Conservation (phyloP, 306 rosid species). For the Trichosanthes cucumerina region DNA sequence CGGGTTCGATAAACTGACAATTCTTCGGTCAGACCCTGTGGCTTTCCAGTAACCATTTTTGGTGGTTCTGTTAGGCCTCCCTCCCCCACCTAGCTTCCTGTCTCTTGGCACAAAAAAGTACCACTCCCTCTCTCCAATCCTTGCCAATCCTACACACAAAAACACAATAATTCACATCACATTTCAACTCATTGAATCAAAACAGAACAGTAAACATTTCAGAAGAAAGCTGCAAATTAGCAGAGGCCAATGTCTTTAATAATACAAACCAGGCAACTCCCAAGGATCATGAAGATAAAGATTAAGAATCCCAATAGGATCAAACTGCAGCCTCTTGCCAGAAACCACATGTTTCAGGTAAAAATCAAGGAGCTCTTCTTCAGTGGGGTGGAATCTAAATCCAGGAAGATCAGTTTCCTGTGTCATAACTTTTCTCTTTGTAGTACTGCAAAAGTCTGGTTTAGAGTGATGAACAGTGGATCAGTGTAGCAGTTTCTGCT, state of each 20-base stretch:
- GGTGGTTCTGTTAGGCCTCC: slow-evolving; percentile 91
- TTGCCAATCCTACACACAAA: slow-evolving; percentile 42
- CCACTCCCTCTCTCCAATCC: slow-evolving; percentile 94
- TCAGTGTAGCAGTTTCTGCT: not conserved
- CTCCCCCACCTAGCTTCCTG: slow-evolving; percentile 74
- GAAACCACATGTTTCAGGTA: slow-evolving; percentile 60
- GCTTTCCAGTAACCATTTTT: slow-evolving; percentile 94
- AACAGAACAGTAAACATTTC: not conserved
- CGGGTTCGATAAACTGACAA: slow-evolving; percentile 49
- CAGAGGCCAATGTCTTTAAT: not conserved
- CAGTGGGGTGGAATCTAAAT: slow-evolving; percentile 88
- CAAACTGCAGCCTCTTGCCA: slow-evolving; percentile 51
- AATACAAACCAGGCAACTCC: slow-evolving; percentile 62
- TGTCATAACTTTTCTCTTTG: slow-evolving; percentile 15
- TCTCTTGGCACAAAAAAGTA: slow-evolving; percentile 98
- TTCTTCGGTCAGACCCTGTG: slow-evolving; percentile 82
- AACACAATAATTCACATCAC: not conserved
- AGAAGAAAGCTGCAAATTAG: not conserved
- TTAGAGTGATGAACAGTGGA: not conserved
- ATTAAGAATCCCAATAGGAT: slow-evolving; percentile 67
- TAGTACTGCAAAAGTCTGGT: not conserved
- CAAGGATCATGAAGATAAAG: slow-evolving; percentile 83
- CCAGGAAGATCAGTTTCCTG: slow-evolving; percentile 69
- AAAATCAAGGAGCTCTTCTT: slow-evolving; percentile 84
- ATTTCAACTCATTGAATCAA: not conserved